Evolutionary conservation across 1,284 basidiomycete species (phyloP).

Genomic region (Acaromyces ingoldii): DNA sequence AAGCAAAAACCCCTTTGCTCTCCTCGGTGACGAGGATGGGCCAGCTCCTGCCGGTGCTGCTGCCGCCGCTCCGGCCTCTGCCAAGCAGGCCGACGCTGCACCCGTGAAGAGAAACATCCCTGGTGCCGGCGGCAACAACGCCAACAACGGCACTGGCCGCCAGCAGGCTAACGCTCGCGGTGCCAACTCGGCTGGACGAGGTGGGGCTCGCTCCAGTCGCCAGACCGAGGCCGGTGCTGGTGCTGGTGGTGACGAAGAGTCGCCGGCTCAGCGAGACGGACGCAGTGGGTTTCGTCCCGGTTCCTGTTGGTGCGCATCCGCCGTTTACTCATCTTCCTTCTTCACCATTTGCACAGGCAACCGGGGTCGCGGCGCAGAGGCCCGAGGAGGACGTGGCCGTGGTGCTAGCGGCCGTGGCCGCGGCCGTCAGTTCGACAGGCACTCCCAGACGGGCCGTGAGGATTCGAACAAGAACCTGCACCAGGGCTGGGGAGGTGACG

Average conservation of each 20-base stretch:
- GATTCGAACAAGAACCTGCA: slow-evolving; percentile 88
- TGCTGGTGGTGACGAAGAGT: slow-evolving; percentile 8
- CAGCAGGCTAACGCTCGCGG: slow-evolving; percentile 24
- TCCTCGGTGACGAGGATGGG: slow-evolving; percentile 46
- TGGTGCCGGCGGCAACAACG: slow-evolving; percentile 30
- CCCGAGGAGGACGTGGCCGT: slow-evolving; percentile 53
- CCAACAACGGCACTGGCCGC: slow-evolving; percentile 17
- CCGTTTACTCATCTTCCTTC: neutral
- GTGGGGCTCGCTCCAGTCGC: slow-evolving; percentile 13
- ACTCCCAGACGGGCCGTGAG: slow-evolving; percentile 69
- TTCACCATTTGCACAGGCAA: slow-evolving; percentile 3
- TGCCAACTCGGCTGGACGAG: too few relatives aligned
- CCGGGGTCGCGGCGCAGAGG: slow-evolving; percentile 62
- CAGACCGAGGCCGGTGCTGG: slow-evolving; percentile 5
- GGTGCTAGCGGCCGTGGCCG: slow-evolving; percentile 58
- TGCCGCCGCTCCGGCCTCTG: slow-evolving; percentile 34
- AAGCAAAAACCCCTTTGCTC: slow-evolving; percentile 49
- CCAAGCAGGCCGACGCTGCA: slow-evolving; percentile 13
- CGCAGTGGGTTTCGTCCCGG: slow-evolving; percentile 3
- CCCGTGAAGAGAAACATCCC: slow-evolving; percentile 36
- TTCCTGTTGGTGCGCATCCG: too few relatives aligned
- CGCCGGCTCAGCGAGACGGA: slow-evolving; percentile 4
- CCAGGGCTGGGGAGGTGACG: slow-evolving; percentile 85
- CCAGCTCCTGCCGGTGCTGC: slow-evolving; percentile 28
- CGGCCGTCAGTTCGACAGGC: slow-evolving; percentile 71